Conservation (phyloP, 148 eudicot species). For the Nepenthes gracilis region DNA sequence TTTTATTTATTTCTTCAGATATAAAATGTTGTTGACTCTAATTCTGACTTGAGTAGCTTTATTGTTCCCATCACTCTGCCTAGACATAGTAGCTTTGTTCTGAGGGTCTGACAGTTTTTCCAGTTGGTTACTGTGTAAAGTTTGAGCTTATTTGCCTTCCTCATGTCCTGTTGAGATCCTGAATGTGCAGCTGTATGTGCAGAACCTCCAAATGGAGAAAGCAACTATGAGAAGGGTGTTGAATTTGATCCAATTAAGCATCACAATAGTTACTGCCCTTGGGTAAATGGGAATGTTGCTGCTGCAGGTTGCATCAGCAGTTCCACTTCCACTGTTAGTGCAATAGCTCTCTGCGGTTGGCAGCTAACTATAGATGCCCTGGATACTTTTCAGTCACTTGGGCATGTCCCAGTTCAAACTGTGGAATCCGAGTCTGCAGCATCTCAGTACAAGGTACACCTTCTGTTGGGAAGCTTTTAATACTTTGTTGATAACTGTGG, state of each 20-base stretch:
- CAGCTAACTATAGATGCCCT: constrained; percentile 94
- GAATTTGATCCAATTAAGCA: constrained; percentile 96
- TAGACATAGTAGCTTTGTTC: too few species aligned
- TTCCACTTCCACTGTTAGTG: constrained; percentile 56
- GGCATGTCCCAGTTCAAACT: constrained; percentile 68
- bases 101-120: background rate
- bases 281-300: constrained; percentile 99
- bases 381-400: constrained; percentile 71
- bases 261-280: constrained; percentile 89
- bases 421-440: constrained; percentile 98
- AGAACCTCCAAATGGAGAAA: constrained; percentile 90
- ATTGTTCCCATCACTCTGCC: too few species aligned
- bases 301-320: constrained; percentile 77
- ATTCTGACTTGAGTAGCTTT: too few species aligned
- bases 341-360: constrained; percentile 93
- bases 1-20: too few species aligned
- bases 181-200: constrained; percentile 12
- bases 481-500: too few species aligned
- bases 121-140: background rate
- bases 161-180: background rate
- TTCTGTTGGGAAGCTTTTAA: too few species aligned
- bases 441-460: constrained; percentile 68
- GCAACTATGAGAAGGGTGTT: constrained; percentile 69
- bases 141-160: background rate
- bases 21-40: too few species aligned